Evolutionary conservation across 768 basidiomycete species (phyloP).

Genomic region (Tubosaeta sp.): DNA sequence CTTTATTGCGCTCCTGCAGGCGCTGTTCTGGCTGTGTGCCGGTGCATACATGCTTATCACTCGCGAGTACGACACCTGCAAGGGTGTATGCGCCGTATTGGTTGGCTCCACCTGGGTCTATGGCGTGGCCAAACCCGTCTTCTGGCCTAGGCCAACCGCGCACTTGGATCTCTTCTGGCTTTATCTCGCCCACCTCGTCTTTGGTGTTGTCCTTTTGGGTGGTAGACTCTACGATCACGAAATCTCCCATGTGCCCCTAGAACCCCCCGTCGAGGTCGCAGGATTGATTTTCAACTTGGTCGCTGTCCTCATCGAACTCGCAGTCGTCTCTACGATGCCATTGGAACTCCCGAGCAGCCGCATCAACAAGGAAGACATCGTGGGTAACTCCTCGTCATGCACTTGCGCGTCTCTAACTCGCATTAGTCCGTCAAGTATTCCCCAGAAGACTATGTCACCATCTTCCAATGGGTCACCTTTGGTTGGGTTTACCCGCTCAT

Average conservation of each 20-base stretch:
- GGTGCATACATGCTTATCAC: slow-evolving; percentile 51
- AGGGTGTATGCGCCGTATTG: slow-evolving; percentile 40
- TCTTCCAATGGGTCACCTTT: slow-evolving; percentile 72
- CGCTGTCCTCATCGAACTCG: slow-evolving; percentile 40
- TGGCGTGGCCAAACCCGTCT: slow-evolving; percentile 51
- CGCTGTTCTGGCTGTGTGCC: slow-evolving; percentile 54
- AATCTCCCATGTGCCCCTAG: slow-evolving; percentile 42
- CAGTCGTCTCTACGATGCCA: slow-evolving; percentile 58
- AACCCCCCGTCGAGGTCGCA: slow-evolving; percentile 23
- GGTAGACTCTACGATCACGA: slow-evolving; percentile 50
- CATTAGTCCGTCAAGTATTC: slow-evolving; percentile 27
- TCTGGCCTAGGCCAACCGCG: slow-evolving; percentile 50
- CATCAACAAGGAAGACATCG: slow-evolving; percentile 56
- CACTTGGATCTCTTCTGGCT: slow-evolving; percentile 62
- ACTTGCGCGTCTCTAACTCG: not conserved
- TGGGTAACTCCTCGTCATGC: slow-evolving; percentile 31
- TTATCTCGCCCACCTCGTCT: slow-evolving; percentile 46
- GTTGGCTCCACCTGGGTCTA: slow-evolving; percentile 64
- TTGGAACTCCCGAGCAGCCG: slow-evolving; percentile 54
- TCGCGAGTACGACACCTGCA: slow-evolving; percentile 32
- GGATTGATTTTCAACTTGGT: slow-evolving; percentile 40
- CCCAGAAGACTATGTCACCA: slow-evolving; percentile 72
- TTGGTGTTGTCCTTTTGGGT: slow-evolving; percentile 47
- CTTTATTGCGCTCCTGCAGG: slow-evolving; percentile 51
- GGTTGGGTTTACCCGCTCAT: slow-evolving; percentile 68